These are phyloP conservation scores for Cutaneotrichosporon mucoides DNA, from an alignment of 1,284 basidiomycete species.

Conservation along the genomic window DNA sequence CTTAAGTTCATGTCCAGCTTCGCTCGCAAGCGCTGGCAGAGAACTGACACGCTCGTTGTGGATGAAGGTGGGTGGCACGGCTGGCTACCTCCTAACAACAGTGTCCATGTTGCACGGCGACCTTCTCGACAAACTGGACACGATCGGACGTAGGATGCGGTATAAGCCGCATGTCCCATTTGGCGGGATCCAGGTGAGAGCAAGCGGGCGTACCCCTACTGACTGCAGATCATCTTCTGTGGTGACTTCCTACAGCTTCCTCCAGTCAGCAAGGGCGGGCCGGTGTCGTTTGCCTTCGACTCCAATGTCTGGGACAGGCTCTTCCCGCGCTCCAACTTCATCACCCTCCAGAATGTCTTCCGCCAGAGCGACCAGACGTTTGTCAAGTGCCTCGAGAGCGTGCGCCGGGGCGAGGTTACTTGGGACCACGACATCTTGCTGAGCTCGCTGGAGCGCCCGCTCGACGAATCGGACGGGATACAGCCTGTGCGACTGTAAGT, in stretches of 20 bases:
- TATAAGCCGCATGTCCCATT: slow-evolving; percentile 56
- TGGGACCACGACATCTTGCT: slow-evolving; percentile 20
- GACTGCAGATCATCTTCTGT: slow-evolving; percentile 58
- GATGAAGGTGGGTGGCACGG: slow-evolving; percentile 59
- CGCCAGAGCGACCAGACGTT: slow-evolving; percentile 53
- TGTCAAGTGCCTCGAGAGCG: slow-evolving; percentile 42
- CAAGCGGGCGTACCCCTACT: not conserved
- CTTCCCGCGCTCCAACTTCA: slow-evolving; percentile 23
- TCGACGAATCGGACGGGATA: slow-evolving; percentile 33
- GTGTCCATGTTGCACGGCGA: slow-evolving; percentile 61
- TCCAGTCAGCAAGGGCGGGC: slow-evolving; percentile 58
- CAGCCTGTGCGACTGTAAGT: slow-evolving; percentile 39
- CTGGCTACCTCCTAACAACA: slow-evolving; percentile 20
- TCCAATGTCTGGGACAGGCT: slow-evolving; percentile 27
- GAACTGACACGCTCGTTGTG: slow-evolving; percentile 59
- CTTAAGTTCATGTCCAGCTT: slow-evolving; percentile 49
- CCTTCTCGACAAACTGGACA: slow-evolving; percentile 77
- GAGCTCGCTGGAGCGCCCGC: slow-evolving; percentile 17
- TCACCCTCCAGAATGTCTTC: slow-evolving; percentile 71
- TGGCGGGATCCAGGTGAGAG: slow-evolving; percentile 77
- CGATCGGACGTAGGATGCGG: slow-evolving; percentile 56
- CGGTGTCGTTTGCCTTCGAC: slow-evolving; percentile 38
- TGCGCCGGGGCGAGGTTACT: slow-evolving; percentile 29
- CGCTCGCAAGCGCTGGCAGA: slow-evolving; percentile 55
- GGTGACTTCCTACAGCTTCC: slow-evolving; percentile 59